A percentile compares a stretch with the other conserved stretches of the same genome.
These are phyloP conservation scores for Neurospora discreta DNA, from an alignment of 495 filamentous ascomycete species.

Conservation along the genomic window DNA sequence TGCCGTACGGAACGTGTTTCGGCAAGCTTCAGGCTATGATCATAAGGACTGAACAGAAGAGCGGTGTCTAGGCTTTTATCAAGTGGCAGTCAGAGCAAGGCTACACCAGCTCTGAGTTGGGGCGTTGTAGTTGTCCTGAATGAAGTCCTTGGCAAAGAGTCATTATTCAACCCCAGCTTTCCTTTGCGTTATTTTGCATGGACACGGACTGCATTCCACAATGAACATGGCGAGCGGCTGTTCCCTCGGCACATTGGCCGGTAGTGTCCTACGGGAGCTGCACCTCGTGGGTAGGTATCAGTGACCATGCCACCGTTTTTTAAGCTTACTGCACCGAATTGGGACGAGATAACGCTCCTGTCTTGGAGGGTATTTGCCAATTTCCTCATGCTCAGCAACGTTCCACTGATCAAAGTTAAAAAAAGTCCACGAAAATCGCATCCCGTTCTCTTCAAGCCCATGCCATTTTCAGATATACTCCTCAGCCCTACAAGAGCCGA, in stretches of 20 bases:
- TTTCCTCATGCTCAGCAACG: not conserved
- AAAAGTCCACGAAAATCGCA: not conserved
- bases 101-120: not conserved
- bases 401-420: not conserved
- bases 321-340: not conserved
- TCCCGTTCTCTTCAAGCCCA: not conserved
- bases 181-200: not conserved
- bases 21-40: not conserved
- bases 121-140: not conserved
- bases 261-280: not conserved
- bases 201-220: not conserved
- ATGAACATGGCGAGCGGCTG: not conserved
- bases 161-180: not conserved
- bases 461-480: not conserved
- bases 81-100: not conserved
- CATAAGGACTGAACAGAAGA: not conserved
- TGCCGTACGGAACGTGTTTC: not conserved
- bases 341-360: not conserved
- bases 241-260: not conserved
- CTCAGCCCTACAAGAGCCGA: not conserved
- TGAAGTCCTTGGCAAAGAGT: not conserved
- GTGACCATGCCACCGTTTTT: not conserved
- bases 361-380: not conserved
- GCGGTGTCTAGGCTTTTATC: not conserved
- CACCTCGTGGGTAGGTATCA: not conserved